phyloP scores from a whole-genome alignment of 202 grass and related monocot species.

The Panicum virgatum region DNA sequence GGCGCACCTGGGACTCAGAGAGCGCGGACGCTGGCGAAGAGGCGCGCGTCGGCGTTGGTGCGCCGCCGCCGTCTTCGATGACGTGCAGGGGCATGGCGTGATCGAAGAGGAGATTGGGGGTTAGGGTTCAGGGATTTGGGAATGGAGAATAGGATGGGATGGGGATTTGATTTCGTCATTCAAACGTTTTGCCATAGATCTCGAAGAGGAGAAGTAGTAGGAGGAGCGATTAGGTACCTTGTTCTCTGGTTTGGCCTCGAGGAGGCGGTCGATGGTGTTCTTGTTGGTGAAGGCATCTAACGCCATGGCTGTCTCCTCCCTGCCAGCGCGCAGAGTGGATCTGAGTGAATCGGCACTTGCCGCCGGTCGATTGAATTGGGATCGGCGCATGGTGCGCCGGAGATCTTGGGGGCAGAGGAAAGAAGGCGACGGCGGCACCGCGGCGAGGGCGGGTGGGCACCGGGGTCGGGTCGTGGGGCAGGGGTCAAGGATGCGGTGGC shows the following conservation, averaged over 20 bases:
- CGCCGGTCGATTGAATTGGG: too few relatives aligned
- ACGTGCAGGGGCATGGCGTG: too few relatives aligned
- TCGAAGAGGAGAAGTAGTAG: too few relatives aligned
- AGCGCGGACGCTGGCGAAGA: conserved; percentile 62
- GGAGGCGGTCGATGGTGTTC: conserved; percentile 77
- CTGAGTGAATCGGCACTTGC: neutral
- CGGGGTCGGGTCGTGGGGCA: too few relatives aligned
- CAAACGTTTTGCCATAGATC: too few relatives aligned
- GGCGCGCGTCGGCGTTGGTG: neutral
- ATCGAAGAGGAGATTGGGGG: neutral
- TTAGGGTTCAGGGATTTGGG: neutral
- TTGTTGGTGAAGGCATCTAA: conserved; percentile 66
- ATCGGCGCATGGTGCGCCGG: too few relatives aligned
- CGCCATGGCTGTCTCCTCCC: too few relatives aligned
- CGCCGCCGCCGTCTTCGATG: too few relatives aligned
- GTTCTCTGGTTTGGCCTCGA: conserved; percentile 82
- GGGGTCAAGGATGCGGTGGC: too few relatives aligned
- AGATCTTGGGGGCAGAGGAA: too few relatives aligned
- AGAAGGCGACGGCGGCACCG: too few relatives aligned
- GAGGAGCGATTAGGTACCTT: conserved; percentile 27
- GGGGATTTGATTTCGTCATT: neutral
- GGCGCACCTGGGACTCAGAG: conserved; percentile 56
- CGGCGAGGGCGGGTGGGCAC: too few relatives aligned
- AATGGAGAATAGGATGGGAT: neutral
- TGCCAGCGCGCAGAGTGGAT: neutral